Evolutionary conservation across 257 asterid species (phyloP).

Genomic region (Mitragyna speciosa): DNA sequence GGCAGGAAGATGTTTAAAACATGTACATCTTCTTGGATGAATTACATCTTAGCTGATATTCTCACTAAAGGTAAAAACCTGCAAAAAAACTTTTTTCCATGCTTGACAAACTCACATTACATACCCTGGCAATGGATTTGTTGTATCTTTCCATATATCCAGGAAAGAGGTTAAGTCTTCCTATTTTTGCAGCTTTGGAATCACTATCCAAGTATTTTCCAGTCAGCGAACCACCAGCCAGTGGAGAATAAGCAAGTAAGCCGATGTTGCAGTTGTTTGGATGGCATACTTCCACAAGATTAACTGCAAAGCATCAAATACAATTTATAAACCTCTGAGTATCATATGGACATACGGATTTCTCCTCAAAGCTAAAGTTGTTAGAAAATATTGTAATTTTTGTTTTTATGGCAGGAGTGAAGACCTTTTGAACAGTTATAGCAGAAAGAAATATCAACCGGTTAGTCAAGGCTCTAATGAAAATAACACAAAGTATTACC

Average conservation of each 20-base stretch:
- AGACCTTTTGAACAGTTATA: neutral
- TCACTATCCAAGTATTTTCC: conserved; percentile 75
- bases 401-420: neutral
- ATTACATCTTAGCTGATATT: too few species aligned
- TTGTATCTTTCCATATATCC: conserved; percentile 95
- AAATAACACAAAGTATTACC: neutral
- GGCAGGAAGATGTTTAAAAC: neutral
- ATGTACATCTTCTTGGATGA: neutral
- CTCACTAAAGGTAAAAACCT: neutral
- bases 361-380: neutral
- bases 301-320: conserved; percentile 52
- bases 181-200: conserved; percentile 73
- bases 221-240: conserved; percentile 73
- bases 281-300: conserved; percentile 90
- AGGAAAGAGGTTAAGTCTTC: conserved; percentile 78
- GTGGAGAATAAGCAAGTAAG: conserved; percentile 88
- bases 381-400: neutral
- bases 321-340: conserved; percentile 8
- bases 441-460: neutral
- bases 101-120: conserved; percentile 1
- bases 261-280: conserved; percentile 86
- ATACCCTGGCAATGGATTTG: conserved; percentile 65
- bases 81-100: neutral
- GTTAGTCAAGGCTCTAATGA: neutral
- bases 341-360: neutral